These are phyloP conservation scores for Ceratocystiopsis minuta DNA, from an alignment of 2,329 filamentous ascomycete genomes.

Conservation along the genomic window DNA sequence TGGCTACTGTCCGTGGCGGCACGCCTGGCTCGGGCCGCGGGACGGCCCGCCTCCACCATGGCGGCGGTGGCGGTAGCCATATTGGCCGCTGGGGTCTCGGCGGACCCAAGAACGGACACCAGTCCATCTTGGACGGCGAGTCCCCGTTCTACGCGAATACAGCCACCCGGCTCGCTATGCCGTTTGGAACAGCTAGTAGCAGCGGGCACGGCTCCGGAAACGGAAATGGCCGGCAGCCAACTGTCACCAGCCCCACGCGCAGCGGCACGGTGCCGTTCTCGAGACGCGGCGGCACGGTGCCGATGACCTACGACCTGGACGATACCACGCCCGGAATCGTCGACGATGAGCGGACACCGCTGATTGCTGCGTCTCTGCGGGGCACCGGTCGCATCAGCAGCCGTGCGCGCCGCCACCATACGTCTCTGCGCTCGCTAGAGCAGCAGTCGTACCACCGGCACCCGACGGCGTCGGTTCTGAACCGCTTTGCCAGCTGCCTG, in stretches of 20 bases:
- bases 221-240: too few relatives aligned
- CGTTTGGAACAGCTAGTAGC: slow-evolving; percentile 11
- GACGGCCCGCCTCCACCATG: slow-evolving; percentile 59
- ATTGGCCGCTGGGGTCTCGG: slow-evolving; percentile 57
- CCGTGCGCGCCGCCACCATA: slow-evolving; percentile 35
- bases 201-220: slow-evolving; percentile 13
- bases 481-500: slow-evolving; percentile 70
- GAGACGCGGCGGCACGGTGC: slow-evolving; percentile 27
- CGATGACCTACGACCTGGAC: slow-evolving; percentile 69
- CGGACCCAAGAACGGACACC: slow-evolving; percentile 45
- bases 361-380: slow-evolving; percentile 45
- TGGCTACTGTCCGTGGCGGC: slow-evolving; percentile 36
- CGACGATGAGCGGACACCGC: slow-evolving; percentile 74
- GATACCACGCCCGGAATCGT: slow-evolving; percentile 48
- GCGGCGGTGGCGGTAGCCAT: slow-evolving; percentile 21
- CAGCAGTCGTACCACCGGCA: slow-evolving; percentile 45
- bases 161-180: slow-evolving; percentile 38
- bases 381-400: slow-evolving; percentile 33
- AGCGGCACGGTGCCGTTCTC: background rate
- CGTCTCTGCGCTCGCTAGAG: slow-evolving; percentile 52
- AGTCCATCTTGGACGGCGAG: slow-evolving; percentile 59
- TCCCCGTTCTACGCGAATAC: slow-evolving; percentile 46
- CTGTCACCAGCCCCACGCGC: too few relatives aligned
- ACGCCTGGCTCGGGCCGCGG: slow-evolving; percentile 45
- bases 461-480: slow-evolving; percentile 39